Conservation (phyloP, 345 rosid species). For the Arabis alpina region DNA sequence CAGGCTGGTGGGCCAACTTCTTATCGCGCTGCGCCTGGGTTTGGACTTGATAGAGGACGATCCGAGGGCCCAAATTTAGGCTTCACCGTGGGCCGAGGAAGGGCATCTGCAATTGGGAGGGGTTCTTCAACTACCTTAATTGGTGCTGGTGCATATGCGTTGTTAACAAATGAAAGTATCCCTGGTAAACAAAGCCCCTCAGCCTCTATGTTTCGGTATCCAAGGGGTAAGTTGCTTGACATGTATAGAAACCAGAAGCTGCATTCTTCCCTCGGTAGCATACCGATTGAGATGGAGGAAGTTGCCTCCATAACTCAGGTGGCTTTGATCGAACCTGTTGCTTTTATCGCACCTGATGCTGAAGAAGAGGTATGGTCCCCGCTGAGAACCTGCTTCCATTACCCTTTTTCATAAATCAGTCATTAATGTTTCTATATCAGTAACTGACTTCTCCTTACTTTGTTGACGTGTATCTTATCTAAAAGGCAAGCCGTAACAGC, state of each 20-base stretch:
- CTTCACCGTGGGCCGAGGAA: constrained; percentile 83
- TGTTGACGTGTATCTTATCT: constrained; percentile 11
- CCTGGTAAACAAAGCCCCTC: constrained; percentile 39
- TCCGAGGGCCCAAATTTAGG: constrained; percentile 64
- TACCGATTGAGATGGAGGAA: constrained; percentile 65
- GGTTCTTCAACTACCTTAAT: constrained; percentile 32
- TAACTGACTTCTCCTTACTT: constrained; percentile 14
- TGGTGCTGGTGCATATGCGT: constrained; percentile 32
- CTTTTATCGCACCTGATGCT: constrained; percentile 72
- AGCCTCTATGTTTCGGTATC: constrained; percentile 53
- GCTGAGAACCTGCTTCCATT: constrained; percentile 1
- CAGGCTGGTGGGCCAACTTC: constrained; percentile 61
- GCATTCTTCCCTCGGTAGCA: constrained; percentile 35
- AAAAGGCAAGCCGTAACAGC: constrained; percentile 58
- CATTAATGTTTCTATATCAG: constrained; percentile 23
- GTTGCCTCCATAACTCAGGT: constrained; percentile 51
- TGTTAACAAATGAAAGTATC: constrained; percentile 27
- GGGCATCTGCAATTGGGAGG: constrained; percentile 42
- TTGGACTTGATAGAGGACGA: constrained; percentile 71
- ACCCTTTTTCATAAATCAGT: not conserved
- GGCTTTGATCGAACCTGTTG: constrained; percentile 57
- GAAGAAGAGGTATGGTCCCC: constrained; percentile 68
- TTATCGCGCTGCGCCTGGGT: constrained; percentile 83
- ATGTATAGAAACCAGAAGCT: constrained; percentile 38
- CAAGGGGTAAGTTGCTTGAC: constrained; percentile 76